These are phyloP conservation scores for Talaromyces rugulosus DNA, from an alignment of 2,329 filamentous ascomycete species.

Conservation along the genomic window DNA sequence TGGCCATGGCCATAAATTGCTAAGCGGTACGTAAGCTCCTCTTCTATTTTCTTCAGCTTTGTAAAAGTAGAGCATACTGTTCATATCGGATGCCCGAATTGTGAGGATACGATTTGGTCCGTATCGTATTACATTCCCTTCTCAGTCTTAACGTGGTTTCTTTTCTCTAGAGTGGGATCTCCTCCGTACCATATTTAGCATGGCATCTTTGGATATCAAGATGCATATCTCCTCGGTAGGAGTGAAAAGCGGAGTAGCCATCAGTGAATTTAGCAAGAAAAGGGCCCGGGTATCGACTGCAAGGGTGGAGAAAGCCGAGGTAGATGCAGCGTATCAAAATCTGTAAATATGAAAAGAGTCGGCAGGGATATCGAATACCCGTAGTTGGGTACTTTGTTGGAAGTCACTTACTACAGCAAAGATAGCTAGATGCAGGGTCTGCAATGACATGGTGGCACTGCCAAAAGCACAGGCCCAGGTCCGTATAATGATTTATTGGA, in stretches of 20 bases:
- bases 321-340: background rate
- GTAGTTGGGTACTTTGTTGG: background rate
- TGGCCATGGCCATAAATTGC: no score
- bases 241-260: constrained; percentile 18
- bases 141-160: no score
- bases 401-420: background rate
- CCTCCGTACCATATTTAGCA: constrained; percentile 27
- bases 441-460: background rate
- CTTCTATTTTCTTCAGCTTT: no score
- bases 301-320: background rate
- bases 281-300: constrained; percentile 9
- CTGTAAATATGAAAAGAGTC: no score
- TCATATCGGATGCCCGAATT: no score
- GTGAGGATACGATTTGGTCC: no score
- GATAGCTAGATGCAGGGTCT: background rate
- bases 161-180: no score
- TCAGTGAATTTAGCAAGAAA: constrained; percentile 7
- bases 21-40: no score
- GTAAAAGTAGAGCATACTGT: no score
- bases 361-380: background rate
- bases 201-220: constrained; percentile 32
- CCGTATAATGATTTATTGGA: background rate
- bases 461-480: background rate
- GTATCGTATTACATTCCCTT: no score
- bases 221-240: constrained; percentile 33